phyloP scores from a whole-genome alignment of 208 protist genomes.

The Trypanosoma mega region DNA sequence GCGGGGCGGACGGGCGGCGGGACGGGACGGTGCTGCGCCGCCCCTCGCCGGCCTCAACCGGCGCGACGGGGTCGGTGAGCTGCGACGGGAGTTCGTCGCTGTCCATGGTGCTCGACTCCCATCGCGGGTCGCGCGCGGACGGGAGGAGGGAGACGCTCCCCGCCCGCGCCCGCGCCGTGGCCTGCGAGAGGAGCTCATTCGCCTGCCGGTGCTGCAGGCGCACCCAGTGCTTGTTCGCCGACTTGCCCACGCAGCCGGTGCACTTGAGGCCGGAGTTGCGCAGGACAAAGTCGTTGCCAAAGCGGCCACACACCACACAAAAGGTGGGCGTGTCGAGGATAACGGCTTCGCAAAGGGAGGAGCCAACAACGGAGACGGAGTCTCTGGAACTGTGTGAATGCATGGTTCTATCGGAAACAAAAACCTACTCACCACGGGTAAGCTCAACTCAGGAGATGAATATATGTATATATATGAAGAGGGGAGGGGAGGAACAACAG shows the following conservation, averaged over 20 bases:
- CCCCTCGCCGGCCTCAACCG: conserved; percentile 6
- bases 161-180: conserved; percentile 6
- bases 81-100: conserved; percentile 7
- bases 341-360: background rate
- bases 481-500: no score
- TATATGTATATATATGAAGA: no score
- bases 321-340: conserved; percentile 26
- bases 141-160: background rate
- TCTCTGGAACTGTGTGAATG: background rate
- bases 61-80: background rate
- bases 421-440: no score
- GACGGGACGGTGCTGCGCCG: background rate
- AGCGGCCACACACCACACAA: conserved; percentile 58
- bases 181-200: conserved; percentile 26
- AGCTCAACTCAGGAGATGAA: no score
- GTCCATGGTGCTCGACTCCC: conserved; percentile 5
- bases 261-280: conserved; percentile 63
- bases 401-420: no score
- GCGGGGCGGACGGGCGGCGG: conserved; percentile 2
- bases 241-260: conserved; percentile 42
- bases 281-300: conserved; percentile 37
- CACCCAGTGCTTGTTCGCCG: conserved; percentile 36
- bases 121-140: background rate
- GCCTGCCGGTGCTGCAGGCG: conserved; percentile 46
- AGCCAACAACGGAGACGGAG: background rate